A percentile compares a stretch with the other conserved stretches of the same genome.
phyloP scores from a whole-genome alignment of 2,329 filamentous ascomycete genomes.

The Ramichloridium luteum region DNA sequence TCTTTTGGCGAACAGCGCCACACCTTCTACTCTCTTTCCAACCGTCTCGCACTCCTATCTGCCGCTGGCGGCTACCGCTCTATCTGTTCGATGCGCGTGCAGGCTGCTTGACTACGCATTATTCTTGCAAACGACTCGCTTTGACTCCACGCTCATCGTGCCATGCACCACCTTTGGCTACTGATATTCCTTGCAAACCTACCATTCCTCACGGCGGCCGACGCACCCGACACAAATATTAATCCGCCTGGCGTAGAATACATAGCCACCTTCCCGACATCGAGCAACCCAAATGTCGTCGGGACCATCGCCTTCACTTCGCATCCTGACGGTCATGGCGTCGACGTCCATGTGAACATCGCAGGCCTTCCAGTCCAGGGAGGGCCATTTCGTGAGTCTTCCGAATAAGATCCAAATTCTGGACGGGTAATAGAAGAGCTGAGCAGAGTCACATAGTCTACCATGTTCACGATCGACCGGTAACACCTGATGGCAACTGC shows the following conservation, averaged over 20 bases:
- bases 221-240: neutral
- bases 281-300: neutral
- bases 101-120: too few relatives aligned
- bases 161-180: too few relatives aligned
- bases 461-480: slow-evolving; percentile 33
- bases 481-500: slow-evolving; percentile 33
- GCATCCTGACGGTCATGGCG: slow-evolving; percentile 24
- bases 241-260: slow-evolving; percentile 1
- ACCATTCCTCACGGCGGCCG: too few relatives aligned
- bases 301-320: slow-evolving; percentile 7
- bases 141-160: too few relatives aligned
- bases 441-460: slow-evolving; percentile 24
- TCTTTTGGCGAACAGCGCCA: too few relatives aligned
- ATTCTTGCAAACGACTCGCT: too few relatives aligned
- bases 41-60: too few relatives aligned
- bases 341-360: slow-evolving; percentile 30
- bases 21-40: too few relatives aligned
- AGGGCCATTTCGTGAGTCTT: slow-evolving; percentile 32
- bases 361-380: slow-evolving; percentile 29
- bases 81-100: too few relatives aligned
- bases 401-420: neutral
- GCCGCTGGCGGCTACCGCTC: too few relatives aligned
- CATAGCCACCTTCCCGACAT: neutral
- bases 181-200: too few relatives aligned
- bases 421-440: too few relatives aligned